phyloP scores from a whole-genome alignment of 345 rosid species.

The Murraya paniculata region DNA sequence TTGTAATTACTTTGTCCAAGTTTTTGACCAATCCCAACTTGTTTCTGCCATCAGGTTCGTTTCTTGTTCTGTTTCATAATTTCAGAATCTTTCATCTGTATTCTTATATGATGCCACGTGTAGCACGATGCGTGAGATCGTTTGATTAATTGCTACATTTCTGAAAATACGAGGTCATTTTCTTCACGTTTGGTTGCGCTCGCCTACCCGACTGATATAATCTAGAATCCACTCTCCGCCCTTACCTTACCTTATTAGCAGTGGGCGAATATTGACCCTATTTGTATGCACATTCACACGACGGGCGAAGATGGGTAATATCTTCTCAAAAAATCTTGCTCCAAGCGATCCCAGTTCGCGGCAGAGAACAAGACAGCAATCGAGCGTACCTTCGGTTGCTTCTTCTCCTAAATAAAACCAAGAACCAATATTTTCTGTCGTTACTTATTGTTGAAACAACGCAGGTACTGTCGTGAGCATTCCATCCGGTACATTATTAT shows the following conservation, averaged over 20 bases:
- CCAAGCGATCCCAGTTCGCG: too few species aligned
- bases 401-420: too few species aligned
- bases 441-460: background rate
- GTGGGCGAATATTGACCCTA: too few species aligned
- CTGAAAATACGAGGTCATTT: background rate
- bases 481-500: constrained; percentile 23
- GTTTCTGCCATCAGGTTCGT: constrained; percentile 31
- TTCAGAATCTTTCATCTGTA: background rate
- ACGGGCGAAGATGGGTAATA: too few species aligned
- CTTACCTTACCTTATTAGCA: too few species aligned
- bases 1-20: constrained; percentile 30
- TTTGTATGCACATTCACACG: too few species aligned
- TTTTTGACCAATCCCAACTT: constrained; percentile 26
- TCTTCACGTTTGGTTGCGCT: background rate
- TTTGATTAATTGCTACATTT: background rate
- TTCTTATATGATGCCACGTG: background rate
- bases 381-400: too few species aligned
- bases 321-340: too few species aligned
- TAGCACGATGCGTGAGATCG: background rate
- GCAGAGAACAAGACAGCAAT: too few species aligned
- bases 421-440: too few species aligned
- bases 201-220: too few species aligned
- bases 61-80: background rate
- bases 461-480: constrained; percentile 31
- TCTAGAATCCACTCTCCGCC: too few species aligned